These are phyloP conservation scores for Filobasidium floriforme DNA, from an alignment of 768 basidiomycete genomes.

Conservation along the genomic window DNA sequence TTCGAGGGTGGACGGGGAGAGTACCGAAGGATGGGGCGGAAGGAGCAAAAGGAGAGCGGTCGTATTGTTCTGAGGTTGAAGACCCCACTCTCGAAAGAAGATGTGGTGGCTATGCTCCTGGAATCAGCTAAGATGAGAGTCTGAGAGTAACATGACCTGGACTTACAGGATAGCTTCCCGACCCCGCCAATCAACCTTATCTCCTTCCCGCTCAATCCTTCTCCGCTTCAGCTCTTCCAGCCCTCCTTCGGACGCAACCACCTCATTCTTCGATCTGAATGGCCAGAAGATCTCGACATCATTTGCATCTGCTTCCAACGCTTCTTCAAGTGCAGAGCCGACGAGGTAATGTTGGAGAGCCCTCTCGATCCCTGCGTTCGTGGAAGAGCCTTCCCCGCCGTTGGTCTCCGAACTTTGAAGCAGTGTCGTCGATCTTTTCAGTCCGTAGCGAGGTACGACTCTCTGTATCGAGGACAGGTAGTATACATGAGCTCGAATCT, in stretches of 20 bases:
- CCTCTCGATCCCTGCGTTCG: not conserved
- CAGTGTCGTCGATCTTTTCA: not conserved
- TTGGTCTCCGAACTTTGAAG: not conserved
- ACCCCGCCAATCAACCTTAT: conserved; percentile 20
- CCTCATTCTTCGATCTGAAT: not conserved
- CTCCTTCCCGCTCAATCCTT: conserved; percentile 1
- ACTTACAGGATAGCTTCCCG: conserved; percentile 23
- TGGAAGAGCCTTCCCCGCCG: no score
- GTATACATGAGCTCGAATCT: not conserved
- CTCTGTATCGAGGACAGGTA: not conserved
- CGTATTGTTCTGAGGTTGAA: conserved; percentile 32
- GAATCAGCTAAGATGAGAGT: not conserved
- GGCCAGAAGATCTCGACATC: conserved; percentile 15
- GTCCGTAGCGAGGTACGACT: conserved; percentile 14
- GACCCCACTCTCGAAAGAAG: conserved; percentile 27
- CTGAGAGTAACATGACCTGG: not conserved
- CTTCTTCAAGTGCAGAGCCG: conserved; percentile 17
- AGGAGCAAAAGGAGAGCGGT: conserved; percentile 38
- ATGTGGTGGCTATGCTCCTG: conserved; percentile 13
- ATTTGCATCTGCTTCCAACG: conserved; percentile 8
- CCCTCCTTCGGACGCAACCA: not conserved
- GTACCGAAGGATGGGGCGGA: conserved; percentile 31
- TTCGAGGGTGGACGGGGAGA: conserved; percentile 31
- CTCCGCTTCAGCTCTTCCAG: conserved; percentile 7
- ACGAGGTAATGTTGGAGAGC: conserved; percentile 18